Percentiles rank a stretch among this genome's conserved stretches.
Conservation (phyloP, 345 rosid genomes). For the Nasturtium officinale region DNA sequence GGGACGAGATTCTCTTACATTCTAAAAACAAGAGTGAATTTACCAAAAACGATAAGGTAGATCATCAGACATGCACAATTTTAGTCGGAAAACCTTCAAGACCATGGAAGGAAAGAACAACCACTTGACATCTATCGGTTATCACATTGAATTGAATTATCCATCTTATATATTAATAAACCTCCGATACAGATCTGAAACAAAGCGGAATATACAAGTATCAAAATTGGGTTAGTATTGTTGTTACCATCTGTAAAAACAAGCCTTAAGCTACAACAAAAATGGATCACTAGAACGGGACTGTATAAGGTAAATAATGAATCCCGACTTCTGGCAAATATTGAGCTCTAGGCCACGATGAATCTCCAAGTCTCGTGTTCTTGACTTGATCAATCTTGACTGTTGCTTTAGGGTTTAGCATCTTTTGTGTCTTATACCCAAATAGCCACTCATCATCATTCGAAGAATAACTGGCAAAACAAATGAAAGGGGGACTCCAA, state of each 20-base stretch:
- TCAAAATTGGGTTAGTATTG: conserved; percentile 38
- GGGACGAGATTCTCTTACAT: neutral
- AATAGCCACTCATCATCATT: conserved; percentile 62
- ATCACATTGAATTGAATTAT: neutral
- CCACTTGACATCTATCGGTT: neutral
- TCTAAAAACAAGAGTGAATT: too few species aligned
- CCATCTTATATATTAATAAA: neutral
- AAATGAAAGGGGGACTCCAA: conserved; percentile 49
- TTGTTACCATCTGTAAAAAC: conserved; percentile 16
- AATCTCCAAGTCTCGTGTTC: neutral
- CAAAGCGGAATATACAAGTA: neutral
- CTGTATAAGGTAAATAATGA: conserved; percentile 63
- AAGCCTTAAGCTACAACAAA: neutral
- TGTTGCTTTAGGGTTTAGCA: neutral
- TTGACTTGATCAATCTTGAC: conserved; percentile 14
- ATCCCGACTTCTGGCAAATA: conserved; percentile 50
- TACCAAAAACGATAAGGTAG: neutral
- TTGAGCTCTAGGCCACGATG: conserved; percentile 49
- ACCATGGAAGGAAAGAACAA: neutral
- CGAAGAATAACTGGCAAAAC: neutral
- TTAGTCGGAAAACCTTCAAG: neutral
- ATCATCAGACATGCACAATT: too few species aligned
- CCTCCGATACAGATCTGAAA: neutral
- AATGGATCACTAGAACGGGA: conserved; percentile 49
- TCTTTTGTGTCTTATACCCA: conserved; percentile 19